Evolutionary conservation across 2,329 filamentous ascomycete species (phyloP), one percentile per base, ranked within the genome.

Genomic region (Amauroascus verrucosus): DNA sequence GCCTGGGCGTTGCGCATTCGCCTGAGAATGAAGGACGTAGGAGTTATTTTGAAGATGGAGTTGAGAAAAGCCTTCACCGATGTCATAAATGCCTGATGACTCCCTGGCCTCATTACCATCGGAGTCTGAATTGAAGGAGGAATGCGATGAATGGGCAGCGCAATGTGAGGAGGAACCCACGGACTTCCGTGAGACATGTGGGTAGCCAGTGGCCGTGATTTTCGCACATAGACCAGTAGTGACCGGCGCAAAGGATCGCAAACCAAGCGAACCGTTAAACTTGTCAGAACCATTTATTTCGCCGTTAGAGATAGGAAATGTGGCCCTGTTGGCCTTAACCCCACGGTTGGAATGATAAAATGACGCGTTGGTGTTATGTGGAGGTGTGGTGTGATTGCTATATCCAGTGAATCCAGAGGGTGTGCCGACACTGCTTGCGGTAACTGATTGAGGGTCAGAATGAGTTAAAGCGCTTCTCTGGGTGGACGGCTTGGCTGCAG

Each of bases 81-180:
- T 53, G 26, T 71, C 65, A 26, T 67, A 59, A 3, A 65, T 63
- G 4, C 60, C 55, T 35, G 54, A 57, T 3, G 54, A 58, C 37
- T 65, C 65, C 22, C 67, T 64, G 33, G 61, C 57, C 5, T 67
- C 65, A 13, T 67, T 60, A 9, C 60, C 65, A 47, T 70, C 64
- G 32, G 58, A 64, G n/a, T 71, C 69, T 1, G 69, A 70, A 55
- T 67, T 67, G 51, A 69, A 70, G 2, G 68, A 67, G 2, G 68
- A 65, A 46, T 68, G 70, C 0, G 68, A 58, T 6, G 68, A 66
- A 54, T 72, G 68, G 1, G 59, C 57, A 1, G 70, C 65, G 30
- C 69, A 62, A 47, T 68, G 65, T 13, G 64, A 49, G 1, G 62
- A 58, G 44, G 64, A 64, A 0, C 67, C 67, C 1, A 64, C 60